A percentile compares a stretch with the other conserved stretches of the same genome.
Evolutionary conservation across 2,329 filamentous ascomycete species (phyloP).

Genomic region (Diaporthe vexans): DNA sequence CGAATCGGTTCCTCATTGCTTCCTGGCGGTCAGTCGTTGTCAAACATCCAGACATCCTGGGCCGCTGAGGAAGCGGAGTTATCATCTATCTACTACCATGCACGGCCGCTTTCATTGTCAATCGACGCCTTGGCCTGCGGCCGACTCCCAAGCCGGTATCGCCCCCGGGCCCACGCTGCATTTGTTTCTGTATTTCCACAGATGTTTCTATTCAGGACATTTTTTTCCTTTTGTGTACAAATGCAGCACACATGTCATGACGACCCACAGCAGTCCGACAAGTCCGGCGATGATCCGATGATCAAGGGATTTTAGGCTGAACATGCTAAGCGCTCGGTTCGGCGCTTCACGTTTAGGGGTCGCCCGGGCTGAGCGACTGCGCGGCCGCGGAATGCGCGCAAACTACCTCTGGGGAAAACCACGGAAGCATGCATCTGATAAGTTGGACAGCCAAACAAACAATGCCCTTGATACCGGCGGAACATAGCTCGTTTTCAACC

Average conservation of each 20-base stretch:
- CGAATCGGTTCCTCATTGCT: constrained; percentile 5
- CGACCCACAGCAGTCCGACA: not conserved
- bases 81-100: not conserved
- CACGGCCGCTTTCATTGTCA: constrained; percentile 6
- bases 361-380: not conserved
- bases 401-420: not conserved
- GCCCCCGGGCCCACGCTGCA: not conserved
- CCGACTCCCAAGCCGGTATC: constrained; percentile 6
- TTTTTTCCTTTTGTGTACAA: not conserved
- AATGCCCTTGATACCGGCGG: not conserved
- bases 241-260: constrained; percentile 17
- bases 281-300: constrained; percentile 1
- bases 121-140: constrained; percentile 9
- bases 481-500: too few species aligned
- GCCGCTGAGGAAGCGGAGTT: not conserved
- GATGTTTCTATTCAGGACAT: not conserved
- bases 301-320: constrained; percentile 6
- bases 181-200: constrained; percentile 13
- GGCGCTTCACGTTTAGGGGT: not conserved
- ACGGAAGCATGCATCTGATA: too few species aligned
- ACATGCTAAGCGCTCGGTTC: constrained; percentile 8
- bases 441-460: too few species aligned
- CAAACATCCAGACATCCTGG: not conserved
- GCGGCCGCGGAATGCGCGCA: not conserved
- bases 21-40: not conserved